These are phyloP conservation scores for Pyricularia grisea DNA, from an alignment of 2,329 filamentous ascomycete genomes.

Conservation along the genomic window DNA sequence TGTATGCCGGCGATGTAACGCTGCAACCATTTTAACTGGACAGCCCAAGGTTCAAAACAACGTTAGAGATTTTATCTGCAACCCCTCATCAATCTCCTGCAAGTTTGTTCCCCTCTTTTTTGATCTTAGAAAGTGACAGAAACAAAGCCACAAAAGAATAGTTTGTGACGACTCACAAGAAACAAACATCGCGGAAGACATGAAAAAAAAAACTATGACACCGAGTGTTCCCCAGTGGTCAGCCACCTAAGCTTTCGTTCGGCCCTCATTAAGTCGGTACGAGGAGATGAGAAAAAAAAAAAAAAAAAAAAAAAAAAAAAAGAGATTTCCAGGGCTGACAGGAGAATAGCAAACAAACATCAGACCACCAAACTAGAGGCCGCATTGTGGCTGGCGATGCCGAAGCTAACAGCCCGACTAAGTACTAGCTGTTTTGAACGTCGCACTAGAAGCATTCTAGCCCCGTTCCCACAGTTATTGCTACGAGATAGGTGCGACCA, in stretches of 20 bases:
- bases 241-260: too few relatives aligned
- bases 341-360: background rate
- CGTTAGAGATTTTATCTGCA: background rate
- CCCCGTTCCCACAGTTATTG: background rate
- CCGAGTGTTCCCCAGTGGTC: too few relatives aligned
- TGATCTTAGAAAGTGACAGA: background rate
- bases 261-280: too few relatives aligned
- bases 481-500: background rate
- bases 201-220: too few relatives aligned
- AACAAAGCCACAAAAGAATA: background rate
- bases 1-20: background rate
- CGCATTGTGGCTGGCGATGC: background rate
- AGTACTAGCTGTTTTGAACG: background rate
- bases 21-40: conserved; percentile 2
- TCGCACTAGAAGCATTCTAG: background rate
- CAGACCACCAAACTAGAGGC: background rate
- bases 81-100: background rate
- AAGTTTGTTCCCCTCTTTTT: background rate
- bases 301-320: background rate
- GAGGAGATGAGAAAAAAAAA: too few relatives aligned
- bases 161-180: background rate
- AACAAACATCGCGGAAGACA: too few relatives aligned
- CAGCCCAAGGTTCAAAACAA: background rate
- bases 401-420: background rate
- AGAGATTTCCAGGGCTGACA: too few relatives aligned